These are phyloP conservation scores for Artemisia annua DNA, from an alignment of 129 eudicot genomes.

Conservation along the genomic window DNA sequence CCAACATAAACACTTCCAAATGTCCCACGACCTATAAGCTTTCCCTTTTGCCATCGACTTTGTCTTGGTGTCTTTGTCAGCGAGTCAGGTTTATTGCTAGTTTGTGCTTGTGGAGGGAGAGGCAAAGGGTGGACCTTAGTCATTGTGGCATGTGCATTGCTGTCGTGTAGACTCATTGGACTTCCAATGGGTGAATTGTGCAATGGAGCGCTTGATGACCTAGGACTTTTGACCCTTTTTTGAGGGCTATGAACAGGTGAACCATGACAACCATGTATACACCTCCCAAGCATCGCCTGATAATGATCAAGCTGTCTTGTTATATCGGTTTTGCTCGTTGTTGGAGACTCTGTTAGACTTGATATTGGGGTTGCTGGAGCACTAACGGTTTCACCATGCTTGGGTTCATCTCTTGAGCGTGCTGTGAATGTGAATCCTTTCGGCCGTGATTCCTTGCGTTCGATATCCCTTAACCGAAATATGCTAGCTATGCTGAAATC, in stretches of 20 bases:
- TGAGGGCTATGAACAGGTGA: slow-evolving; percentile 38
- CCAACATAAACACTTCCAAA: slow-evolving; percentile 96
- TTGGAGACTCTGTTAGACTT: slow-evolving; percentile 40
- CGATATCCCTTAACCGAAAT: slow-evolving; percentile 36
- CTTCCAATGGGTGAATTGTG: slow-evolving; percentile 30
- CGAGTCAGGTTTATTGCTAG: slow-evolving; percentile 29
- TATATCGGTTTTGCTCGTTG: slow-evolving; percentile 20
- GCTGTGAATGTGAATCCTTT: slow-evolving; percentile 19
- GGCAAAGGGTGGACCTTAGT: slow-evolving; percentile 83
- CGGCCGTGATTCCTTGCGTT: slow-evolving; percentile 37
- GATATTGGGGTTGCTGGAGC: slow-evolving; percentile 43
- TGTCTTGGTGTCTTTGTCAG: slow-evolving; percentile 35
- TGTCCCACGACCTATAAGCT: slow-evolving; percentile 97
- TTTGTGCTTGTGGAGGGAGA: slow-evolving; percentile 72
- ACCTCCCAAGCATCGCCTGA: slow-evolving; percentile 22
- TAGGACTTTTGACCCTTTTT: slow-evolving; percentile 33
- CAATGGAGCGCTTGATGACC: slow-evolving; percentile 50
- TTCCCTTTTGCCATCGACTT: slow-evolving; percentile 82
- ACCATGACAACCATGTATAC: slow-evolving; percentile 29
- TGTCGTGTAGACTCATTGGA: slow-evolving; percentile 43
- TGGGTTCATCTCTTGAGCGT: slow-evolving; percentile 24
- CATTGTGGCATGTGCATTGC: slow-evolving; percentile 30
- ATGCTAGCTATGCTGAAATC: slow-evolving; percentile 34
- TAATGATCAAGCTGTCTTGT: neutral
- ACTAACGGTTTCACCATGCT: slow-evolving; percentile 38